Evolutionary conservation across 495 filamentous ascomycete species (phyloP), one percentile per base, ranked within the genome.

Genomic region (Xanthoparmelia taractica): DNA sequence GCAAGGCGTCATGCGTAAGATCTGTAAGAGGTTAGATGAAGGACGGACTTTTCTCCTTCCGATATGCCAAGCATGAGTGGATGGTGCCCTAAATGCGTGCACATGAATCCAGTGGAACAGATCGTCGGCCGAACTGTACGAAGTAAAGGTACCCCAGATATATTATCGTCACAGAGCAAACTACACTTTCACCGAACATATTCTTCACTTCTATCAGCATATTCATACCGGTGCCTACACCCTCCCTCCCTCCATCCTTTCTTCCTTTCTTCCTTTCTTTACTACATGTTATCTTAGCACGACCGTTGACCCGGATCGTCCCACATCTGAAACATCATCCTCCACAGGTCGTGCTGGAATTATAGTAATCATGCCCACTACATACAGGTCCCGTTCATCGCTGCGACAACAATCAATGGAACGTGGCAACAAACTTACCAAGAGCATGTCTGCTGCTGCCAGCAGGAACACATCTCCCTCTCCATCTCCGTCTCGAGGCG

Each of bases 391-490:
- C 36, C 29, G 13, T 18, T 59, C 65, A 8, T 48, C 58, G n/a
- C 13, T 64, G 33, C 41, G 65, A 29, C 65, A 60, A 50, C 43
- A 58, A 17, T 60, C 61, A 34, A 37, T 36, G n/a, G 60, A 58
- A n/a, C 38, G 61, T 12, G 52, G n/a, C 17, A 58, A 29, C 4
- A 67, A 58, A 50, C 65, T 67, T 18, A 58, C 52, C 45, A 67
- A 64, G 43, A 64, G 38, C 58, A 60, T 57, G 41, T 57, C 65
- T 38, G 37, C 48, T 48, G 45, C 45, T 7, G 45, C 45, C 45
- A 48, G 45, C 31, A 60, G 62, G 18, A 64, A 63, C 34, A 55
- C n/a, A 20, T 41, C 48, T 18, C 48, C 48, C 12, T 29, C 48
- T 52, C 25, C 48, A 18, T 65, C 65, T 33, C 61, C 65, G 7